phyloP scores from a whole-genome alignment of 2,329 filamentous ascomycete species.

The Colletotrichum salicis region DNA sequence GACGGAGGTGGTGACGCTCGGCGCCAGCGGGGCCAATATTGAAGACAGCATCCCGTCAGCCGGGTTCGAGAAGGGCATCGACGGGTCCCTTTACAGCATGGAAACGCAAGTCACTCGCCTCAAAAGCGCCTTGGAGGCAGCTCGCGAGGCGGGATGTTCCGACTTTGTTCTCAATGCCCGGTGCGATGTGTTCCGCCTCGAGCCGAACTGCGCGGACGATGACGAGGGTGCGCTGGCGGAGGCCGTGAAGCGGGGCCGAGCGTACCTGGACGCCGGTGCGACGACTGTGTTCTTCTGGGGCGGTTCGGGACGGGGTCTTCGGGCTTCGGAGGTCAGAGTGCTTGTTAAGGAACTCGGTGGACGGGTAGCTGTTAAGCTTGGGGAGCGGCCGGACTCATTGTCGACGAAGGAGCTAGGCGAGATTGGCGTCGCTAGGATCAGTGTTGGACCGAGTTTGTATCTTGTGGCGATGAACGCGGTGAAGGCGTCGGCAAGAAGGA shows the following conservation, averaged over 20 bases:
- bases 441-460: slow-evolving; percentile 62
- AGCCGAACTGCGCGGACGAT: slow-evolving; percentile 41
- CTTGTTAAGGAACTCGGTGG: slow-evolving; percentile 61
- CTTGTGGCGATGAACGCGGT: slow-evolving; percentile 51
- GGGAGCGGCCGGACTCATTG: slow-evolving; percentile 49
- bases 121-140: slow-evolving; percentile 52
- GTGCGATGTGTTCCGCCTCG: slow-evolving; percentile 61
- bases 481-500: slow-evolving; percentile 46
- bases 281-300: slow-evolving; percentile 72
- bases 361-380: slow-evolving; percentile 59
- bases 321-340: slow-evolving; percentile 56
- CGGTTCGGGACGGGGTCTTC: slow-evolving; percentile 53
- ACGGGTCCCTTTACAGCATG: slow-evolving; percentile 47
- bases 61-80: slow-evolving; percentile 47
- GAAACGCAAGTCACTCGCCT: slow-evolving; percentile 62
- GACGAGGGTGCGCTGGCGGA: slow-evolving; percentile 55
- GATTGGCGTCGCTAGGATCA: slow-evolving; percentile 66
- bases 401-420: slow-evolving; percentile 55
- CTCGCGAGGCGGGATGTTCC: slow-evolving; percentile 58
- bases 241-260: slow-evolving; percentile 63
- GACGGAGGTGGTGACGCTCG: slow-evolving; percentile 56
- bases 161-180: slow-evolving; percentile 69
- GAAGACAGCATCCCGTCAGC: slow-evolving; percentile 59
- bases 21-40: slow-evolving; percentile 68
- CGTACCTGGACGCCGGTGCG: slow-evolving; percentile 68